Evolutionary conservation across 345 rosid genomes (phyloP).

Genomic region (Eucalyptus shirleyi): DNA sequence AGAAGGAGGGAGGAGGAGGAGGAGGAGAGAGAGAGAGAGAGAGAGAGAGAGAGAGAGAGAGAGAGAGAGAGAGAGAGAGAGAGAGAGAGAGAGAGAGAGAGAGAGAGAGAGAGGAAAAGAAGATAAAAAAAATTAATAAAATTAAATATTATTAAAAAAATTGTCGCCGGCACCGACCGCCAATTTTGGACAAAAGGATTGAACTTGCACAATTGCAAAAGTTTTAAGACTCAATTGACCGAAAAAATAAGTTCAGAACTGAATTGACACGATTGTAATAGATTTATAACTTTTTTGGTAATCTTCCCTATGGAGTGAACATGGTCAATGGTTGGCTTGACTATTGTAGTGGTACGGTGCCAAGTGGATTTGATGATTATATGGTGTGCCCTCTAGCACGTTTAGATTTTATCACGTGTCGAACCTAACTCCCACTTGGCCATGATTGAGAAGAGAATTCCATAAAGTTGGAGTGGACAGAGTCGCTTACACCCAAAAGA

Average conservation of each 20-base stretch:
- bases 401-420: background rate
- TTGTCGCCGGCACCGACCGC: too few species aligned
- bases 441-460: background rate
- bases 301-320: background rate
- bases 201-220: accelerated
- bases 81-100: too few species aligned
- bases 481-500: background rate
- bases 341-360: background rate
- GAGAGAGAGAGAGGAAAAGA: accelerated
- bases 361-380: too few species aligned
- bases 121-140: too few species aligned
- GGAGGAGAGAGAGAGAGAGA: too few species aligned
- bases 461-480: background rate
- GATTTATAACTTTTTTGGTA: too few species aligned
- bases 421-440: background rate
- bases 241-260: too few species aligned
- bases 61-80: too few species aligned
- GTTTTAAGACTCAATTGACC: too few species aligned
- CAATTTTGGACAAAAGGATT: accelerated
- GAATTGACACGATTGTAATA: accelerated
- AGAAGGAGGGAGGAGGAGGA: too few species aligned
- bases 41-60: accelerated
- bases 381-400: too few species aligned
- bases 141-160: too few species aligned
- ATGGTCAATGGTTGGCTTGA: background rate